Evolutionary conservation across 2,329 filamentous ascomycete species (phyloP).

Genomic region (Colletotrichum sp.): DNA sequence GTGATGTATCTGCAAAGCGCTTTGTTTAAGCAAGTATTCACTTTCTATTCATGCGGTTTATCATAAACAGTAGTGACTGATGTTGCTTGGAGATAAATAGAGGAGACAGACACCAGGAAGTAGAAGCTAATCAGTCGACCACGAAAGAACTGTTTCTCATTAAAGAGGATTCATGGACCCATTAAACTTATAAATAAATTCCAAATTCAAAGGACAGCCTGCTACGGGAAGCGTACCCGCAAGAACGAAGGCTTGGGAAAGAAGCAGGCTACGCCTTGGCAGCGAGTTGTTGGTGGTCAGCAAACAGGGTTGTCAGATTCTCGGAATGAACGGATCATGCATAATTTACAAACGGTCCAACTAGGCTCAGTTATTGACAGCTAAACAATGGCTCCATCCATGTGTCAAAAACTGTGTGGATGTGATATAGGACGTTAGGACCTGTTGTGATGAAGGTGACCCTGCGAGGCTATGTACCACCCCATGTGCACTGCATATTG

Average conservation of each 20-base stretch:
- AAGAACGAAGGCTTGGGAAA: not conserved
- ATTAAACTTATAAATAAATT: not conserved
- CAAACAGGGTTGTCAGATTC: fast-evolving
- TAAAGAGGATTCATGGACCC: too few relatives aligned
- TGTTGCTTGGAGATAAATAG: too few relatives aligned
- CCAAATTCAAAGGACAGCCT: not conserved
- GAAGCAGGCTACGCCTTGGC: not conserved
- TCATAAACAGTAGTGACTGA: too few relatives aligned
- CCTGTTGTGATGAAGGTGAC: fast-evolving
- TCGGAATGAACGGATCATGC: fast-evolving
- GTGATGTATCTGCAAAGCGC: too few relatives aligned
- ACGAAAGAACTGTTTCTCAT: too few relatives aligned
- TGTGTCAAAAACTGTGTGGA: not conserved
- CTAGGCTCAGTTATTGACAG: not conserved
- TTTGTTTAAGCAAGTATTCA: too few relatives aligned
- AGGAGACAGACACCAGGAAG: too few relatives aligned
- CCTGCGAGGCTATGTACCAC: not conserved
- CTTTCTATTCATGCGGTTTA: too few relatives aligned
- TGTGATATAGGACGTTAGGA: not conserved
- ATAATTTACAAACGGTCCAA: fast-evolving
- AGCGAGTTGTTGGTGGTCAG: not conserved
- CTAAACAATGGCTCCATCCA: fast-evolving
- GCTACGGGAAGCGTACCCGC: not conserved
- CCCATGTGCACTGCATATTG: fast-evolving
- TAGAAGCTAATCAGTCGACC: too few relatives aligned